Percentiles rank a stretch among this genome's conserved stretches.
Conservation (phyloP, 2,329 filamentous ascomycete species). For the Didymella sp. region DNA sequence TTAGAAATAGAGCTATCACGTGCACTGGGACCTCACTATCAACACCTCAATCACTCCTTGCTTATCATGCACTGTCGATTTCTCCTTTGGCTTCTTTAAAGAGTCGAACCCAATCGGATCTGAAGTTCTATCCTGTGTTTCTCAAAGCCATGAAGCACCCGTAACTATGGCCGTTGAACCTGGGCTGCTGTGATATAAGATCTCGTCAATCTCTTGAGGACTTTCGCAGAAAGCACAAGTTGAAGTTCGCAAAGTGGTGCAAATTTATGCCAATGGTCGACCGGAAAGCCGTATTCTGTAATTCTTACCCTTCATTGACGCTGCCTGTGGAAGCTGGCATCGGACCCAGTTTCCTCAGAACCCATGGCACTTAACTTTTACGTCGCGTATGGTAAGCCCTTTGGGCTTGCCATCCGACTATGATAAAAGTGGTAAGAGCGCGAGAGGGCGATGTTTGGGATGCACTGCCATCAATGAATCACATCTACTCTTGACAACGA, state of each 20-base stretch:
- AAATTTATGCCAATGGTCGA: too few relatives aligned
- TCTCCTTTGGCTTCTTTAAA: not conserved
- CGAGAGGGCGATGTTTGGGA: not conserved
- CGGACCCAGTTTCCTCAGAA: not conserved
- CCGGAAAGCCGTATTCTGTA: too few relatives aligned
- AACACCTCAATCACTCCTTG: not conserved
- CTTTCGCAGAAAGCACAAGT: too few relatives aligned
- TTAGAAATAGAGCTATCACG: slow-evolving; percentile 3
- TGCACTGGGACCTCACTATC: not conserved
- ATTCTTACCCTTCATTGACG: too few relatives aligned
- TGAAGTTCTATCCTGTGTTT: not conserved
- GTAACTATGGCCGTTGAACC: not conserved
- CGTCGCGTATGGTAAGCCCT: not conserved
- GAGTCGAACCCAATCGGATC: not conserved
- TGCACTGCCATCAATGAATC: not conserved
- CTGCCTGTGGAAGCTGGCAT: not conserved
- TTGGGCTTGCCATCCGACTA: not conserved
- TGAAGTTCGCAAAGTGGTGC: too few relatives aligned
- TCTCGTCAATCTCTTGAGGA: too few relatives aligned
- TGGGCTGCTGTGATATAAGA: not conserved
- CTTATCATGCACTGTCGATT: not conserved
- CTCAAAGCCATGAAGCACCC: not conserved
- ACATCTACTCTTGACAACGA: not conserved
- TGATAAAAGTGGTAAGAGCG: not conserved
- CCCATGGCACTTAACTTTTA: not conserved